A percentile compares a stretch with the other conserved stretches of the same genome.
These are phyloP conservation scores for Iris pallida DNA, from an alignment of 116 monocot species.

Conservation along the genomic window DNA sequence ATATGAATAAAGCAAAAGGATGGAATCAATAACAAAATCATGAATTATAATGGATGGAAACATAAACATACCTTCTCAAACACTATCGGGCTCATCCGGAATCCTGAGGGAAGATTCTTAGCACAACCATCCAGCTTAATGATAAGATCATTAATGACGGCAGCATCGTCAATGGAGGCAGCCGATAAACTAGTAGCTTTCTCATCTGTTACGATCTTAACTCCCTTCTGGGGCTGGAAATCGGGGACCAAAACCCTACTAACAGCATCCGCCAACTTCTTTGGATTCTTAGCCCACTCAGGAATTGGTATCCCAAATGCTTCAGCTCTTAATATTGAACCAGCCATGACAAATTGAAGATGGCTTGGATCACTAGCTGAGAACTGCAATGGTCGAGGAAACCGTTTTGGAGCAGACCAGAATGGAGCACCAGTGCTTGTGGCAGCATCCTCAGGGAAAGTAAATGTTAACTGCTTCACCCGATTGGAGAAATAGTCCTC, in stretches of 20 bases:
- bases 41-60: too few species aligned
- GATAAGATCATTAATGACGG: conserved; percentile 48
- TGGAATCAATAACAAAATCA: too few species aligned
- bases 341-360: conserved; percentile 44
- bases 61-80: conserved; percentile 43
- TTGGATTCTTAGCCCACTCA: conserved; percentile 42
- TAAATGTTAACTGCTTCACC: conserved; percentile 51
- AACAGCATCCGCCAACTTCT: conserved; percentile 35
- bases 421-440: conserved; percentile 47
- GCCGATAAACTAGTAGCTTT: conserved; percentile 34
- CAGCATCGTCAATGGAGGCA: conserved; percentile 44
- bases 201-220: conserved; percentile 46
- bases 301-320: conserved; percentile 46
- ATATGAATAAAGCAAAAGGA: too few species aligned
- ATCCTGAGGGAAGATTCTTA: conserved; percentile 31
- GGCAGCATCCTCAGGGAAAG: conserved; percentile 44
- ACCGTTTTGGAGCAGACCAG: conserved; percentile 60
- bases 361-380: conserved; percentile 36
- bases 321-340: conserved; percentile 48
- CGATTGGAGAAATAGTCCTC: conserved; percentile 55
- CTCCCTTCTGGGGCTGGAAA: conserved; percentile 43
- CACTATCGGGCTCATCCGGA: conserved; percentile 38
- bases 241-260: conserved; percentile 36
- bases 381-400: conserved; percentile 45
- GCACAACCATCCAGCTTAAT: conserved; percentile 39